phyloP scores from a whole-genome alignment of 345 rosid genomes.

The Sisymbrium irio region DNA sequence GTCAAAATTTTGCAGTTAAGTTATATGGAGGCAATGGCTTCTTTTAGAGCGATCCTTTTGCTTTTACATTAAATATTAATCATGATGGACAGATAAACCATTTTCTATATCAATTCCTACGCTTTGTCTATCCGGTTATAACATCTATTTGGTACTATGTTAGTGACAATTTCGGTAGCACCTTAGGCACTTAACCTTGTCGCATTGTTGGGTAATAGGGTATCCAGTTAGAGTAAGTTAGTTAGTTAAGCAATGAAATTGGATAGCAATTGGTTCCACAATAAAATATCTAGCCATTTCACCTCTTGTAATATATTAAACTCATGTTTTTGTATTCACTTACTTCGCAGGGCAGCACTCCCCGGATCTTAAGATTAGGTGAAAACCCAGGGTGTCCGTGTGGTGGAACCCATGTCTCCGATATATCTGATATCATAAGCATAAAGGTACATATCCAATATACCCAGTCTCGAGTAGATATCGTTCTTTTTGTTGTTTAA shows the following conservation, averaged over 20 bases:
- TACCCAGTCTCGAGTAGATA: background rate
- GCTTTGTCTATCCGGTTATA: background rate
- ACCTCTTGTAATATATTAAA: conserved; percentile 1
- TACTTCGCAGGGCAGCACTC: conserved; percentile 65
- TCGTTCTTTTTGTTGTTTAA: background rate
- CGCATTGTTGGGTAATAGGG: background rate
- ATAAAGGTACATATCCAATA: conserved; percentile 49
- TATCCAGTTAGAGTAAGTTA: background rate
- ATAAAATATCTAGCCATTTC: background rate
- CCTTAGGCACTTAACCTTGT: background rate
- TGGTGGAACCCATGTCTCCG: conserved; percentile 87
- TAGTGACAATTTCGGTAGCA: background rate
- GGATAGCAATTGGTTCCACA: background rate
- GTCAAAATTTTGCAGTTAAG: background rate
- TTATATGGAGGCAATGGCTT: background rate
- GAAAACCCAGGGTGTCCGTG: conserved; percentile 74
- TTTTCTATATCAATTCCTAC: background rate
- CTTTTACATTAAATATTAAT: background rate
- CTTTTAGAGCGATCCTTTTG: background rate
- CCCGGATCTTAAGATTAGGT: conserved; percentile 71
- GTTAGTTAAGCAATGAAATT: background rate
- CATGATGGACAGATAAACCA: background rate
- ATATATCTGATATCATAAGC: conserved; percentile 63
- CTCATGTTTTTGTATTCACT: background rate
- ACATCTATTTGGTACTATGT: background rate